Base-by-base conservation (phyloP, 176 grass and related monocot genomes). In the Carex pumila region DNA sequence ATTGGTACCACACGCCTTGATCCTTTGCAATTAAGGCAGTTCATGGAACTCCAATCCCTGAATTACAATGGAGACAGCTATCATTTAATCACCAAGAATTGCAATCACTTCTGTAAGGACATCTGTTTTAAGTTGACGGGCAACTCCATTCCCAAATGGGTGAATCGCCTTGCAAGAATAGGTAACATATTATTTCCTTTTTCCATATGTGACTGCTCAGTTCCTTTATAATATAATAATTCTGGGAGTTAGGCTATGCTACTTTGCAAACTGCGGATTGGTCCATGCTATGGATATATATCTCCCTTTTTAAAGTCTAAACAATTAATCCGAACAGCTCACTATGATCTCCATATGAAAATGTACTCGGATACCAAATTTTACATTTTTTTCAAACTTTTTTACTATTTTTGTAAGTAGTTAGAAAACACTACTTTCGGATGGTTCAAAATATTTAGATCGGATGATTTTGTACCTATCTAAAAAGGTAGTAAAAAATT, bases 51-150 rank as follows among this genome's bases (percentile, higher is more conserved):
- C 6, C 90, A 94, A 80, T 94, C 90, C 34, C 81, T 91, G 54
- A 93, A 93, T 84, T 98, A 98, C 65, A 94, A 98, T 71, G 95
- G 95, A 86, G 90, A 94, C 86, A 89, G 88, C 37, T 98, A 98
- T 57, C 95, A 98, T 89, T 89, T 98, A 70, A 98, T 98, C 79
- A 89, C 71, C 14, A 98, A 98, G 88, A 98, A 98, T 62, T 98
- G 95, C 83, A 98, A 98, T 81, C 95, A 98, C 72, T 98, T 98
- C 12, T 98, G 95, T 86, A 93, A 95, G 79, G 95, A 98, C 80
- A 90, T 95, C 82, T 95, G 93, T 83, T 89, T 77, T 82, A 98
- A 98, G 85, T 86, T 98, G 84, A 98, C 95, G 3, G 89, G 95
- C 2, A 95, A 83, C 59, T 84, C 78, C 83, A 93, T 98, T 74